phyloP scores from a whole-genome alignment of 805 yeast genomes.

The Pichia cabralensis region DNA sequence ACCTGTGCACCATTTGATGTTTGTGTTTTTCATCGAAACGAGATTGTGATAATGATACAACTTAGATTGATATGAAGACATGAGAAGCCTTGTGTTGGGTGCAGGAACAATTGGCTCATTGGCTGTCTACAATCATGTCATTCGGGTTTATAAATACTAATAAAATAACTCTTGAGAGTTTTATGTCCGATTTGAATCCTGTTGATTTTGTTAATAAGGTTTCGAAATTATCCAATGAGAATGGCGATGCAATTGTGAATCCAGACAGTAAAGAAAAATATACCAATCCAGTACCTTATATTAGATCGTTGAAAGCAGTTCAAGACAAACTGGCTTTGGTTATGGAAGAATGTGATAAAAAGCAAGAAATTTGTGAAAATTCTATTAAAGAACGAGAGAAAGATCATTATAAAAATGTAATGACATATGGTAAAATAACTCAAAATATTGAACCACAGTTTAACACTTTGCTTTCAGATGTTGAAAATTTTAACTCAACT shows the following conservation, averaged over 20 bases:
- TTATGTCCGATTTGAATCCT: conserved; percentile 59
- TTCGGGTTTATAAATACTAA: conserved; percentile 22
- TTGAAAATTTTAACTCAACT: conserved; percentile 42
- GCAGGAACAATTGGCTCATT: too few species aligned
- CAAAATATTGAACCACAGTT: conserved; percentile 38
- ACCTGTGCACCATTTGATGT: background rate
- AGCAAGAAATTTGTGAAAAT: conserved; percentile 41
- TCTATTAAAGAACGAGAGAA: conserved; percentile 54
- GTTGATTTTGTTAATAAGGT: conserved; percentile 74
- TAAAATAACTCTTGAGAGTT: conserved; percentile 36
- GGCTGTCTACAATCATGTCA: conserved; percentile 9
- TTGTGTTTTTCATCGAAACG: background rate
- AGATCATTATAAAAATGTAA: conserved; percentile 57
- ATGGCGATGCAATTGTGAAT: conserved; percentile 1
- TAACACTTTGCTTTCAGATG: conserved; percentile 38
- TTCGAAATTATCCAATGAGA: conserved; percentile 28
- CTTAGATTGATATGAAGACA: too few species aligned
- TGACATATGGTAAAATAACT: conserved; percentile 36
- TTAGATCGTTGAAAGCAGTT: conserved; percentile 84
- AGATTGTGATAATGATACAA: too few species aligned
- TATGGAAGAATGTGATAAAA: conserved; percentile 41
- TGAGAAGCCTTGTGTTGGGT: too few species aligned
- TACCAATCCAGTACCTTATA: conserved; percentile 84
- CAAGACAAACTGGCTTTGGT: conserved; percentile 59
- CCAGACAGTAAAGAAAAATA: conserved; percentile 5